phyloP scores from a whole-genome alignment of 2,329 filamentous ascomycete genomes.

The Arthroderma sp. region DNA sequence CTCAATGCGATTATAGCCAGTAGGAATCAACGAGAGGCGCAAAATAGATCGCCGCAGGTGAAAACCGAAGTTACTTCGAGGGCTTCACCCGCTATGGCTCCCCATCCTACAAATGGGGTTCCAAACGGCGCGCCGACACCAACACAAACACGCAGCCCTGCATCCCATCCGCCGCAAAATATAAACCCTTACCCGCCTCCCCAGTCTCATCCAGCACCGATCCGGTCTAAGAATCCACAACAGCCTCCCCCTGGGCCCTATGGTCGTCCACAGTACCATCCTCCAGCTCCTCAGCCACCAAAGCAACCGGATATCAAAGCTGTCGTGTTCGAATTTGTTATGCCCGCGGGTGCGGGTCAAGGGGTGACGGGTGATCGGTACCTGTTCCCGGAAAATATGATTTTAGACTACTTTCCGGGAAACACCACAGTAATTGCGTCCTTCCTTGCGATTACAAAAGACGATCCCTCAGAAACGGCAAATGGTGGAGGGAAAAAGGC shows the following conservation, averaged over 20 bases:
- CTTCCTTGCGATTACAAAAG: conserved; percentile 33
- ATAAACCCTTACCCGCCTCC: conserved; percentile 8
- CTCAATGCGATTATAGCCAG: conserved; percentile 36
- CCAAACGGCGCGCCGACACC: conserved; percentile 5
- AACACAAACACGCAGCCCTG: not conserved
- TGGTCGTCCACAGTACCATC: conserved; percentile 18
- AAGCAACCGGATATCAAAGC: conserved; percentile 31
- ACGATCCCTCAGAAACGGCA: conserved; percentile 18
- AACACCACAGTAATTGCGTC: conserved; percentile 35
- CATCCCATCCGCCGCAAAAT: conserved; percentile 14
- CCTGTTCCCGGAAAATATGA: conserved; percentile 36
- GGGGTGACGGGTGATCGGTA: conserved; percentile 34
- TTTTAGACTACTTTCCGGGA: conserved; percentile 34
- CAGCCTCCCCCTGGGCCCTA: conserved; percentile 19
- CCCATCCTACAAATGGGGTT: conserved; percentile 3
- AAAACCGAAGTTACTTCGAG: not conserved
- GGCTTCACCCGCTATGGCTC: not conserved
- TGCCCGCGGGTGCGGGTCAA: conserved; percentile 28
- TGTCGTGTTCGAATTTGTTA: conserved; percentile 36
- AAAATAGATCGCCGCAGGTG: conserved; percentile 9
- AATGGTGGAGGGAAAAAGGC: conserved; percentile 16
- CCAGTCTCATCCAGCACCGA: conserved; percentile 12
- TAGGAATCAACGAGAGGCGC: conserved; percentile 28
- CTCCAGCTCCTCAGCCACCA: conserved; percentile 17
- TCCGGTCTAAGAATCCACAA: conserved; percentile 25